phyloP scores from a whole-genome alignment of 208 protist species.

The Naegleria lovaniensis region DNA sequence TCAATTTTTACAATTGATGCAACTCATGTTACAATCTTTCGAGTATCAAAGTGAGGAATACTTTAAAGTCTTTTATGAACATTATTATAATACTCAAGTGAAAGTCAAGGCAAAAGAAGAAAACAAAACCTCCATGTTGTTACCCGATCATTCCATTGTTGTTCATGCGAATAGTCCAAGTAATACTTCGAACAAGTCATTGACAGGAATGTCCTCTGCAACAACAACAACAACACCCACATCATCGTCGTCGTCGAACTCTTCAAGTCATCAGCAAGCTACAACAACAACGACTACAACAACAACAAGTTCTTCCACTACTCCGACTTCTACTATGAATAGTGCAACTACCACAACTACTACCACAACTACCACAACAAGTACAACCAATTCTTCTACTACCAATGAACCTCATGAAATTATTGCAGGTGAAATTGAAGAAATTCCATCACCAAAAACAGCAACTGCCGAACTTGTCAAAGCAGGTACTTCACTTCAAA shows the following conservation, averaged over 20 bases:
- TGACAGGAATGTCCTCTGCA: background rate
- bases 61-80: background rate
- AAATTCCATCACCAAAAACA: background rate
- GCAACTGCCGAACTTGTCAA: background rate
- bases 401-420: background rate
- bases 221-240: no score
- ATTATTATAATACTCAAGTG: background rate
- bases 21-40: background rate
- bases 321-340: no score
- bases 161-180: no score
- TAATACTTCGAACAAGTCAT: no score
- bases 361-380: background rate
- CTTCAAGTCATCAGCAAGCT: background rate
- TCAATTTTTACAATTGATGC: background rate
- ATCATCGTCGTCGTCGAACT: background rate
- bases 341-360: background rate
- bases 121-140: background rate
- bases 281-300: background rate
- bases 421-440: background rate
- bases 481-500: background rate
- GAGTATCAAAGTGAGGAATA: constrained; percentile 7
- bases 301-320: background rate
- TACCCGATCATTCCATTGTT: no score
- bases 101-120: background rate
- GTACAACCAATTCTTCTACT: background rate